phyloP scores from a whole-genome alignment of 176 grass and related monocot species.

The Microstegium vimineum region DNA sequence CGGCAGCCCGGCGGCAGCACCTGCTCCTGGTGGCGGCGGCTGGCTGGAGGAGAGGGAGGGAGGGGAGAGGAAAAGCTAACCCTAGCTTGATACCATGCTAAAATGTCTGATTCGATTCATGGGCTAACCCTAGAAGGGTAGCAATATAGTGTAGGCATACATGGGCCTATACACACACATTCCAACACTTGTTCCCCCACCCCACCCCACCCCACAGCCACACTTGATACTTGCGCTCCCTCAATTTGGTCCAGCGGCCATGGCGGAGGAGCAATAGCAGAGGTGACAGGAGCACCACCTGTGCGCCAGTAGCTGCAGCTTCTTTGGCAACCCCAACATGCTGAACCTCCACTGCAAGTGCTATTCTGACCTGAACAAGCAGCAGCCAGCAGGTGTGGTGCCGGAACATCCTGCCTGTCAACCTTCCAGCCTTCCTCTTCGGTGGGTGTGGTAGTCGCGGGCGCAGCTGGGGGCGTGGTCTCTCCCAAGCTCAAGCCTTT shows the following conservation, averaged over 20 bases:
- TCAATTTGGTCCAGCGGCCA: not conserved
- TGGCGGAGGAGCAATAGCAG: slow-evolving; percentile 38
- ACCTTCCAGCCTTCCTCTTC: not conserved
- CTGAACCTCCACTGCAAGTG: slow-evolving; percentile 35
- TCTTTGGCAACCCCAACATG: slow-evolving; percentile 33
- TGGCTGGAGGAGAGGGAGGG: too few relatives aligned
- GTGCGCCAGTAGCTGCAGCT: slow-evolving; percentile 33
- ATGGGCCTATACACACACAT: too few relatives aligned
- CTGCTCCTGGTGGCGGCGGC: too few relatives aligned
- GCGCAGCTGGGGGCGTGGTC: too few relatives aligned
- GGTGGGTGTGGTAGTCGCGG: too few relatives aligned
- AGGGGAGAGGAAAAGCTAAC: too few relatives aligned
- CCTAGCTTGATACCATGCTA: too few relatives aligned
- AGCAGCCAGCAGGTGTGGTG: not conserved
- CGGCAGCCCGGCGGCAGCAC: too few relatives aligned
- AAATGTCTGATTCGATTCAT: too few relatives aligned
- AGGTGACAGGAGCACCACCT: slow-evolving; percentile 34
- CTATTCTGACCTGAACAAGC: not conserved
- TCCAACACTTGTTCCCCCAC: too few relatives aligned
- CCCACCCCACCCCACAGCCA: not conserved
- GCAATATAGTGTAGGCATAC: too few relatives aligned
- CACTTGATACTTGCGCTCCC: not conserved
- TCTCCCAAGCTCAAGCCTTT: not conserved
- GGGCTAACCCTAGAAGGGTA: too few relatives aligned
- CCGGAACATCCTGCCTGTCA: not conserved